Evolutionary conservation across 208 protist genomes (phyloP), one percentile per base, ranked within the genome.

Genomic region (Leptomonas pyrrhocoris): DNA sequence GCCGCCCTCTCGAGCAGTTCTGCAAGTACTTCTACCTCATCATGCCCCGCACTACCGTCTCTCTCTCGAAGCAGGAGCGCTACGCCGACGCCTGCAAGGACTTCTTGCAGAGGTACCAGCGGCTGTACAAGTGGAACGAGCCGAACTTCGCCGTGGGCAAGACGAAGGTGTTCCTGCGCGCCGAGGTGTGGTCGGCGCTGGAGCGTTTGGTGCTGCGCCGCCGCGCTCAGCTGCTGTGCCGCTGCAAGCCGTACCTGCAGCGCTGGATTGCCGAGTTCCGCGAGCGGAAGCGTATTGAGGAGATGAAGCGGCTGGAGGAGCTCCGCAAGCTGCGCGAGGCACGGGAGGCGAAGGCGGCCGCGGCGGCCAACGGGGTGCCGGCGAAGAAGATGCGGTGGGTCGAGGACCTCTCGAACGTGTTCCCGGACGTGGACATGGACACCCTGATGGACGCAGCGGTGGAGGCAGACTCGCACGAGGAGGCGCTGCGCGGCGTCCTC

Each of bases 161-260:
- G 77, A 95, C 84, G 21, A 95, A 97, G 74, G 92, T 97, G 16
- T 97, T 97, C 77, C 63, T 94, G 5, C 84, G 84, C n/a, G 85
- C 86, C 2, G 84, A 95, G 66, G 86, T 95, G 66, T 94, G 86
- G 86, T 88, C 88, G 21, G 80, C 77, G 28, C 83, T 97, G 8
- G 89, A 97, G 77, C 86, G 86, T 19, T 73, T 93, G 31, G 73
- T 88, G 59, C 77, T 93, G 53, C 88, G 86, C 55, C 89, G 90
- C 49, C 81, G 77, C 27, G 70, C 72, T 16, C 84, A 88, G 80
- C 80, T 94, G 31, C 51, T 92, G 23, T 71, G 69, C 36, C 84
- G 83, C 42, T 92, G 86, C 68, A 79, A 81, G 46, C 86, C 86
- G n/a, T 85, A 84, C 68, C 78, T 97, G 38, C 61, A 51, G 36